Conservation (phyloP, 2,329 filamentous ascomycete genomes). For the Talaromyces sp. region DNA sequence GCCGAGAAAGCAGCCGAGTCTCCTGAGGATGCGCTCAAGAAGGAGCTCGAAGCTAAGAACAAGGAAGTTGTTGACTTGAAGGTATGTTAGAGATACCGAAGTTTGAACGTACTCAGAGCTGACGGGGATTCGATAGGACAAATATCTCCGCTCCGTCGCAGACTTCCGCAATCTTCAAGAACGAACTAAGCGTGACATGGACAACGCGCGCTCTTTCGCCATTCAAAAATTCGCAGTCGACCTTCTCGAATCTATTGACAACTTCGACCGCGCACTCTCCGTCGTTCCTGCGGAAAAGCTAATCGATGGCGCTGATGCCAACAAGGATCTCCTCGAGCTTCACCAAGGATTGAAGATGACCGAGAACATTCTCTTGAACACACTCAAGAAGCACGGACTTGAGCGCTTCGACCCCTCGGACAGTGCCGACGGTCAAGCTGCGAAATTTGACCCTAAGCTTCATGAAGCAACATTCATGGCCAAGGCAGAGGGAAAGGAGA, state of each 20-base stretch:
- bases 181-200: slow-evolving; percentile 85
- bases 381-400: slow-evolving; percentile 89
- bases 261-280: slow-evolving; percentile 85
- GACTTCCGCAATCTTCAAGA: slow-evolving; percentile 98
- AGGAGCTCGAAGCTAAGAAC: slow-evolving; percentile 69
- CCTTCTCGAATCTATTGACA: slow-evolving; percentile 91
- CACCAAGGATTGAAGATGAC: slow-evolving; percentile 95
- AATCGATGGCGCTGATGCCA: slow-evolving; percentile 49
- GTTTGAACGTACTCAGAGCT: not conserved
- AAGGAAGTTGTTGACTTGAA: slow-evolving; percentile 78
- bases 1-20: slow-evolving; percentile 43
- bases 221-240: slow-evolving; percentile 93
- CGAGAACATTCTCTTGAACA: slow-evolving; percentile 78
- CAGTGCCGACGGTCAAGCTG: slow-evolving; percentile 52
- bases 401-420: slow-evolving; percentile 75
- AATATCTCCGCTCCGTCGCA: slow-evolving; percentile 87
- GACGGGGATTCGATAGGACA: slow-evolving; percentile 62
- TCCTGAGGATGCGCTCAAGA: slow-evolving; percentile 52
- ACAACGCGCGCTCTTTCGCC: slow-evolving; percentile 83
- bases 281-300: slow-evolving; percentile 76
- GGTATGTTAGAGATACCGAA: slow-evolving; percentile 50
- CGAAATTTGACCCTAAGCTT: slow-evolving; percentile 93
- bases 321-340: slow-evolving; percentile 73
- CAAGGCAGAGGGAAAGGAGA: slow-evolving; percentile 79
- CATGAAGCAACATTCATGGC: slow-evolving; percentile 97